Conservation (phyloP, 352 stramenopile species). For the Globisporangium camurandrum region DNA sequence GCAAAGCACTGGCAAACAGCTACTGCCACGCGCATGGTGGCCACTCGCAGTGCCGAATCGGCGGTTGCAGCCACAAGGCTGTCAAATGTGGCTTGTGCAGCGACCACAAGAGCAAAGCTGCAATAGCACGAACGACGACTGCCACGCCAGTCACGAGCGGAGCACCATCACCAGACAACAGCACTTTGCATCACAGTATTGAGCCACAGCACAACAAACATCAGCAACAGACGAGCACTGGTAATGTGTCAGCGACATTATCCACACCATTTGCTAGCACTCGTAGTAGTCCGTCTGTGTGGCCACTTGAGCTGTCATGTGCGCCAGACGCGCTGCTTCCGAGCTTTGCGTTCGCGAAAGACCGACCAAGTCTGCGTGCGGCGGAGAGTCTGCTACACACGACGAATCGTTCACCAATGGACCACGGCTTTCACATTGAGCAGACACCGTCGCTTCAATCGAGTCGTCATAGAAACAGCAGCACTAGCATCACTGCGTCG, state of each 20-base stretch:
- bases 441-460: not conserved
- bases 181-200: conserved; percentile 2
- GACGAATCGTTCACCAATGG: too few relatives aligned
- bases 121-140: not conserved
- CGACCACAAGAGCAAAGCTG: conserved; percentile 13
- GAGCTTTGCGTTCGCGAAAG: conserved; percentile 12
- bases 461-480: not conserved
- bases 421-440: not conserved
- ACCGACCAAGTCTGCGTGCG: conserved; percentile 13
- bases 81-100: conserved; percentile 19
- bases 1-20: conserved; percentile 28
- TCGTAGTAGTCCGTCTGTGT: not conserved
- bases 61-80: conserved; percentile 18
- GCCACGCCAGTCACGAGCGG: conserved; percentile 6
- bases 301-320: conserved; percentile 1
- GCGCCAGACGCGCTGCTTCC: not conserved
- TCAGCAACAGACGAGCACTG: not conserved
- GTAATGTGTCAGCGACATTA: not conserved
- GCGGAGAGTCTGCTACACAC: too few relatives aligned
- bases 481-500: not conserved
- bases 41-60: conserved; percentile 18
- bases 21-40: conserved; percentile 29
- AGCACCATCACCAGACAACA: not conserved
- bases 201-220: conserved; percentile 10
- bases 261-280: not conserved